phyloP scores from a whole-genome alignment of 2,329 filamentous ascomycete genomes.

The Pseudocercospora cruenta region DNA sequence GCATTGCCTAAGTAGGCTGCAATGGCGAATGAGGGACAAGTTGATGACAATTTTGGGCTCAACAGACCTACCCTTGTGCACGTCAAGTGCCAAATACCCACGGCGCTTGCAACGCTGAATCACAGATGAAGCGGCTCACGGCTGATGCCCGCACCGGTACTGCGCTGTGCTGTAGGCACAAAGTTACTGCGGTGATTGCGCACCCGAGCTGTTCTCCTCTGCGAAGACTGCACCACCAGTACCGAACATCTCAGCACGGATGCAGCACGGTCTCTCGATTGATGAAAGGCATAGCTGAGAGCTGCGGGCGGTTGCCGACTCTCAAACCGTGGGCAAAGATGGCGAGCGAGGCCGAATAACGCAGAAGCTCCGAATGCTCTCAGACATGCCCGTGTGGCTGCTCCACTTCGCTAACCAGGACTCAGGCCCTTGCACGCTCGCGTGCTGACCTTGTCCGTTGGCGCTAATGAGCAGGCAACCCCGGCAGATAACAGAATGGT shows the following conservation, averaged over 20 bases:
- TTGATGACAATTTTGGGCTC: not conserved
- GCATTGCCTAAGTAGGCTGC: not conserved
- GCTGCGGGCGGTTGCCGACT: constrained; percentile 3
- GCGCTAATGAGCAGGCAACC: constrained; percentile 10
- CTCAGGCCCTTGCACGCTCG: constrained; percentile 17
- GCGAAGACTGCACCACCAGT: not conserved
- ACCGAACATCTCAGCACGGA: not conserved
- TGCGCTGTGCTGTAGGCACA: not conserved
- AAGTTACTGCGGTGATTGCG: constrained; percentile 15
- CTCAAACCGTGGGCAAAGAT: not conserved
- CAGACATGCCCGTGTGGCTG: constrained; percentile 1
- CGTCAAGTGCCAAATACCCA: constrained; percentile 7
- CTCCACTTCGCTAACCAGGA: not conserved
- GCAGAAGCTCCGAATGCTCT: constrained; percentile 9
- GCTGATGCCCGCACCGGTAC: not conserved
- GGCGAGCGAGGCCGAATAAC: constrained; percentile 9
- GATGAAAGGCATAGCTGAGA: not conserved
- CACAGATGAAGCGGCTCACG: constrained; percentile 5
- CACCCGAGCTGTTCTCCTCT: not conserved
- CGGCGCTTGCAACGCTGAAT: constrained; percentile 4
- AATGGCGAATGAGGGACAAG: constrained; percentile 2
- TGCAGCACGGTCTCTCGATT: not conserved
- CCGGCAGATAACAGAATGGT: not conserved
- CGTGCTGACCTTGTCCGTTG: constrained; percentile 19
- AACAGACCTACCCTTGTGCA: constrained; percentile 7